A percentile compares a stretch with the other conserved stretches of the same genome.
These are phyloP conservation scores for Suillus bovinus DNA, from an alignment of 768 basidiomycete species.

Conservation along the genomic window DNA sequence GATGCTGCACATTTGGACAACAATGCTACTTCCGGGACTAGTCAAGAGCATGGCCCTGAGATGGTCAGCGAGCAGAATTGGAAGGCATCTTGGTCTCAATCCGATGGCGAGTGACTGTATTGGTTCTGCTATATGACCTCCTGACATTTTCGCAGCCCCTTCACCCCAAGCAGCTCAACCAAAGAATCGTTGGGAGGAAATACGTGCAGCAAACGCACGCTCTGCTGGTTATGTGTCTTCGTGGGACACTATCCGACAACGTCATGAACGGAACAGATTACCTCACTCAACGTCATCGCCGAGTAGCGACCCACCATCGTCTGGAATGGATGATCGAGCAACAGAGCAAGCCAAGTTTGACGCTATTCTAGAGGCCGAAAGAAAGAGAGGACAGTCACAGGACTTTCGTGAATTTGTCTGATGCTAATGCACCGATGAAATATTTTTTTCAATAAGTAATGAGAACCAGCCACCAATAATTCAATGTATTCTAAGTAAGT, in stretches of 20 bases:
- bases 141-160: neutral
- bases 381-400: conserved; percentile 36
- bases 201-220: conserved; percentile 54
- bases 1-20: conserved; percentile 4
- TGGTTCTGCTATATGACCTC: neutral
- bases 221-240: conserved; percentile 46
- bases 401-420: conserved; percentile 14
- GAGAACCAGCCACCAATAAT: neutral
- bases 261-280: conserved; percentile 41
- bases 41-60: conserved; percentile 13
- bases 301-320: conserved; percentile 8
- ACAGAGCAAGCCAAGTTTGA: conserved; percentile 59
- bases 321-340: conserved; percentile 35
- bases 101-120: neutral
- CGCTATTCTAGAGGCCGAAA: conserved; percentile 58
- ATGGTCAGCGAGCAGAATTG: conserved; percentile 20
- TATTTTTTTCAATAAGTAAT: neutral
- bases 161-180: conserved; percentile 9
- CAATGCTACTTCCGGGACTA: conserved; percentile 3
- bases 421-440: conserved; percentile 5
- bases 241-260: conserved; percentile 70
- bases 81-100: conserved; percentile 11
- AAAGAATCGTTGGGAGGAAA: conserved; percentile 62
- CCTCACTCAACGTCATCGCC: conserved; percentile 15
- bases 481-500: neutral